A percentile compares a stretch with the other conserved stretches of the same genome.
phyloP scores from a whole-genome alignment of 192 early-diverging fungal species.

The Coemansia asiatica region DNA sequence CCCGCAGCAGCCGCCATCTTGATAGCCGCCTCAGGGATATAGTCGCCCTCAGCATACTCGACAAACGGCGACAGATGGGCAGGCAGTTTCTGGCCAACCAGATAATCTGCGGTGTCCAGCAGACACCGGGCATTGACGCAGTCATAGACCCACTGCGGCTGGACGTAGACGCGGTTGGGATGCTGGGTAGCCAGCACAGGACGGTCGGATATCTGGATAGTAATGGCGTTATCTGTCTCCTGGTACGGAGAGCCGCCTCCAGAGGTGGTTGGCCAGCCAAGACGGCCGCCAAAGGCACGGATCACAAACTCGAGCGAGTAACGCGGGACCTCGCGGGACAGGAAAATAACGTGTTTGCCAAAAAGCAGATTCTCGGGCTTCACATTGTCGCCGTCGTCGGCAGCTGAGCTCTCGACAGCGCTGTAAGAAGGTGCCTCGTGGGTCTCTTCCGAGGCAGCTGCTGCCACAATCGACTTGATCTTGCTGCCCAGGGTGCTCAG shows the following conservation, averaged over 20 bases:
- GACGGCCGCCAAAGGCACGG: slow-evolving; percentile 82
- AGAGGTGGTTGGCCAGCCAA: slow-evolving; percentile 82
- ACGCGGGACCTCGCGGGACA: slow-evolving; percentile 93
- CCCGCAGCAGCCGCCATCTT: slow-evolving; percentile 52
- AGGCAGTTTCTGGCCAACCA: slow-evolving; percentile 78
- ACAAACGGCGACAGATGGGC: slow-evolving; percentile 96
- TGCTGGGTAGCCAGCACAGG: slow-evolving; percentile 66
- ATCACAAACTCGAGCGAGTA: slow-evolving; percentile 91
- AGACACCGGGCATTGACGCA: slow-evolving; percentile 83
- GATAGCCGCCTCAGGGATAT: slow-evolving; percentile 68
- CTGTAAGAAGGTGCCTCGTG: slow-evolving; percentile 23
- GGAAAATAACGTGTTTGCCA: slow-evolving; percentile 67
- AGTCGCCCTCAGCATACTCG: slow-evolving; percentile 79
- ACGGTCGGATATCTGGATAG: slow-evolving; percentile 86
- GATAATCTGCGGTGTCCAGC: slow-evolving; percentile 64
- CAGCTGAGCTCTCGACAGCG: slow-evolving; percentile 12
- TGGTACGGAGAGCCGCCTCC: slow-evolving; percentile 77
- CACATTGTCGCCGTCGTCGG: slow-evolving; percentile 26
- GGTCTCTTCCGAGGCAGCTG: slow-evolving; percentile 2
- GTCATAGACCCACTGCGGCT: slow-evolving; percentile 99
- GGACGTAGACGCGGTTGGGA: slow-evolving; percentile 73
- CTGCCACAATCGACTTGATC: slow-evolving; percentile 37
- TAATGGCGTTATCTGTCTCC: slow-evolving; percentile 82
- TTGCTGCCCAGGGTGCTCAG: slow-evolving; percentile 39
- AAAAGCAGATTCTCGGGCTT: slow-evolving; percentile 59